Conservation (phyloP, 805 yeast genomes). For the Scheffersomyces spartinae region DNA sequence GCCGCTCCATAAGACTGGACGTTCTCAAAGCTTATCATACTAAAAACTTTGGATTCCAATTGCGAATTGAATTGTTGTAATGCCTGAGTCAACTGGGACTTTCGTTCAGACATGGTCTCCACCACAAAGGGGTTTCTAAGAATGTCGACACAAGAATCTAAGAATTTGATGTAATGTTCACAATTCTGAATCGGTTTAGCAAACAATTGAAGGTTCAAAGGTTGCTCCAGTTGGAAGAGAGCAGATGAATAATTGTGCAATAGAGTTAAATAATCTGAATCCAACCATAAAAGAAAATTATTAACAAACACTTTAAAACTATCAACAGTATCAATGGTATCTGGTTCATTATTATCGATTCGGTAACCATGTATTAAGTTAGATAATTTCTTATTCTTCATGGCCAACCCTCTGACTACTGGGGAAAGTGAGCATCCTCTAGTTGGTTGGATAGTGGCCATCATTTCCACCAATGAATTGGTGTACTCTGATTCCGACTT, state of each 20-base stretch:
- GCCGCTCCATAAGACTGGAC: conserved; percentile 16
- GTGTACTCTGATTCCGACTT: no score
- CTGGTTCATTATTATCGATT: no score
- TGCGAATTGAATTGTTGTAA: conserved; percentile 7
- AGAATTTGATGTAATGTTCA: conserved; percentile 16
- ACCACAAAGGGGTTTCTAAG: conserved; percentile 29
- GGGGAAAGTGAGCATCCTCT: no score
- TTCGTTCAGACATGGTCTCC: conserved; percentile 14
- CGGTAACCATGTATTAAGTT: no score
- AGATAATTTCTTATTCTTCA: no score
- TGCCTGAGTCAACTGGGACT: conserved; percentile 7
- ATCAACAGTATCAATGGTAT: no score
- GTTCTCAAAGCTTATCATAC: conserved; percentile 23
- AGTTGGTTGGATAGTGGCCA: no score
- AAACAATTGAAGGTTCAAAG: conserved; percentile 9
- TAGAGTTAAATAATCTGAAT: conserved; percentile 18
- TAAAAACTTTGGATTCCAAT: conserved; percentile 10
- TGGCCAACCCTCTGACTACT: no score
- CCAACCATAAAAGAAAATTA: conserved; percentile 29
- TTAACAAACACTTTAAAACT: conserved; percentile 27
- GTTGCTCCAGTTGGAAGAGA: conserved; percentile 7
- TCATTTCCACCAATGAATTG: no score
- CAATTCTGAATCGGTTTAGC: conserved; percentile 22
- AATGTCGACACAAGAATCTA: conserved; percentile 7
- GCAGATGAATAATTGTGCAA: conserved; percentile 18